Evolutionary conservation across 306 rosid genomes (phyloP).

Genomic region (Vigna nakashimae): DNA sequence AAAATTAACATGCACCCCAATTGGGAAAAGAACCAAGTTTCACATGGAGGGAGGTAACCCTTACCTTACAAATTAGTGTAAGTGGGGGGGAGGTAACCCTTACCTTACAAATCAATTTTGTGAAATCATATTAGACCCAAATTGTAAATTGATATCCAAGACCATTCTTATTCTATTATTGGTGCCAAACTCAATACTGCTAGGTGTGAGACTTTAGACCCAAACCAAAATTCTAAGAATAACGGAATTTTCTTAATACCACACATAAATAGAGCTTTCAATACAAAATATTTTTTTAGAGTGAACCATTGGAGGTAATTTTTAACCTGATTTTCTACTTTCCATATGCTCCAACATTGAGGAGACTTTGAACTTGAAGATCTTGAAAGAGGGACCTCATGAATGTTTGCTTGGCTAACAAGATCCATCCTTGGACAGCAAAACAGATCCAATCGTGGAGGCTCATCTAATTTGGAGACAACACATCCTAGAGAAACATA

Average conservation of each 20-base stretch:
- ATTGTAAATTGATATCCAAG: no score
- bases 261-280: conserved; percentile 2
- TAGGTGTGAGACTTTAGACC: no score
- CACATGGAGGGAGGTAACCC: no score
- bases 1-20: neutral
- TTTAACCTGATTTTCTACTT: conserved; percentile 88
- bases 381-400: conserved; percentile 85
- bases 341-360: conserved; percentile 99
- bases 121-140: no score
- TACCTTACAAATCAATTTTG: no score
- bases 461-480: conserved; percentile 80
- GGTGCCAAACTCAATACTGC: no score
- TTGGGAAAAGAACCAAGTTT: no score
- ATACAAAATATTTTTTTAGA: neutral
- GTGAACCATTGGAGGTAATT: conserved; percentile 22
- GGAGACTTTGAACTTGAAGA: conserved; percentile 81
- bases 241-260: conserved; percentile 11
- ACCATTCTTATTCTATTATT: no score
- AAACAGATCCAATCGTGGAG: conserved; percentile 68
- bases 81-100: no score
- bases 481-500: conserved; percentile 96
- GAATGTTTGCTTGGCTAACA: conserved; percentile 85
- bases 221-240: neutral
- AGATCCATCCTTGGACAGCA: conserved; percentile 99
- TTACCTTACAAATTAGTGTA: no score